Conservation (phyloP, 768 basidiomycete species). For the Tulasnella sp. region DNA sequence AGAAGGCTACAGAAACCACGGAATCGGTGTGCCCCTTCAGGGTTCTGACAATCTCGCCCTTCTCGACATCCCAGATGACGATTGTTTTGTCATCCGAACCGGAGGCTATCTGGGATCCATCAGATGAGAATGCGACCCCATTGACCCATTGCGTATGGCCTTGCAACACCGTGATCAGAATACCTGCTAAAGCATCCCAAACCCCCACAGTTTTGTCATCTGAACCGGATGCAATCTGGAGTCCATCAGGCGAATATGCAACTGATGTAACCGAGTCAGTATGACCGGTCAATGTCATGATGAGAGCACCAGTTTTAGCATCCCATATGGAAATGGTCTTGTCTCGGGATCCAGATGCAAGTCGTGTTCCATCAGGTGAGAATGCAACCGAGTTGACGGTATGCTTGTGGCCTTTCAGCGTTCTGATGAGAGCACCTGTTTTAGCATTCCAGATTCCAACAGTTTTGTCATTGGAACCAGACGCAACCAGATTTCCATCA, state of each 20-base stretch:
- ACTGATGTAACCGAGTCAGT: conserved; percentile 7
- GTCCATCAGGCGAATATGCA: conserved; percentile 10
- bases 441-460: not conserved
- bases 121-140: conserved; percentile 4
- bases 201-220: conserved; percentile 8
- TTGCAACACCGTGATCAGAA: not conserved
- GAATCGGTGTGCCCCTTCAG: conserved; percentile 3
- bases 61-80: not conserved
- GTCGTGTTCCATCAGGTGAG: not conserved
- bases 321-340: conserved; percentile 5
- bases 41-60: not conserved
- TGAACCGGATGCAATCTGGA: conserved; percentile 2
- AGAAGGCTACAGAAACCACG: conserved; percentile 10
- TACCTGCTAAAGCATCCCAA: conserved; percentile 7
- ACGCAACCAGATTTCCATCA: not conserved
- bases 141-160: not conserved
- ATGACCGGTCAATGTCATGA: conserved; percentile 7
- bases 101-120: not conserved
- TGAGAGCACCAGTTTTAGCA: not conserved
- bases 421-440: not conserved
- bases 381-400: not conserved
- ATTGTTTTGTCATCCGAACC: not conserved
- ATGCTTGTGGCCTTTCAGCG: not conserved
- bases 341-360: not conserved
- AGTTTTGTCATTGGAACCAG: not conserved